A percentile compares a stretch with the other conserved stretches of the same genome.
phyloP scores from a whole-genome alignment of 345 rosid genomes.

The Rhizophora mangle region DNA sequence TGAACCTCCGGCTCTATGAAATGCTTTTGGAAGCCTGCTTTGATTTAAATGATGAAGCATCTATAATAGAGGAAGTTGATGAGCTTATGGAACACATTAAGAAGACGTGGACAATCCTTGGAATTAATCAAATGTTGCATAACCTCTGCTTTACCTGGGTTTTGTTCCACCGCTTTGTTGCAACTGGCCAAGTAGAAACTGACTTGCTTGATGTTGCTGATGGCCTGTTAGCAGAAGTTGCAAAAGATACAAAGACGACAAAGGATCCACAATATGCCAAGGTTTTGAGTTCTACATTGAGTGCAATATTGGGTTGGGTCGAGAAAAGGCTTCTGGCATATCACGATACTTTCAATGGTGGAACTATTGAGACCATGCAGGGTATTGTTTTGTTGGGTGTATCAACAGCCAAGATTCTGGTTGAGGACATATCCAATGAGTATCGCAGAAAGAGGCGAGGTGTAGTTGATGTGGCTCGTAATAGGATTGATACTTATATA shows the following conservation, averaged over 20 bases:
- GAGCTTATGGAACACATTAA: constrained; percentile 95
- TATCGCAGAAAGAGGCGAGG: constrained; percentile 84
- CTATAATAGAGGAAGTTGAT: constrained; percentile 82
- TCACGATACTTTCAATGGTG: constrained; percentile 81
- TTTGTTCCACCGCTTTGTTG: constrained; percentile 76
- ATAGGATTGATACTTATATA: constrained; percentile 88
- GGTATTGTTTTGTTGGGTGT: constrained; percentile 87
- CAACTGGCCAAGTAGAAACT: constrained; percentile 71
- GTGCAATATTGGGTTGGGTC: constrained; percentile 90
- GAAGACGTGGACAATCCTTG: constrained; percentile 93
- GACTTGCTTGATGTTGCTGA: constrained; percentile 79
- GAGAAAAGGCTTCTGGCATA: constrained; percentile 96
- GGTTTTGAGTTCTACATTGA: constrained; percentile 77
- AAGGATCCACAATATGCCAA: constrained; percentile 85
- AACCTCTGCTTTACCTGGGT: constrained; percentile 93
- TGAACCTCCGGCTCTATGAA: constrained; percentile 82
- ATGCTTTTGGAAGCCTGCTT: constrained; percentile 85
- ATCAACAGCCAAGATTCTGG: constrained; percentile 80
- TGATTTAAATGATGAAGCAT: constrained; percentile 61
- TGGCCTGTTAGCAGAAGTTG: constrained; percentile 76
- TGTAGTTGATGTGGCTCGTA: constrained; percentile 79
- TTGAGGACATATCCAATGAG: constrained; percentile 92
- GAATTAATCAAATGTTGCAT: constrained; percentile 80
- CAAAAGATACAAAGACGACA: constrained; percentile 84
- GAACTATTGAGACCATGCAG: constrained; percentile 68